These are phyloP conservation scores for Globisporangium orthogonon DNA, from an alignment of 352 stramenopile species.

Conservation along the genomic window DNA sequence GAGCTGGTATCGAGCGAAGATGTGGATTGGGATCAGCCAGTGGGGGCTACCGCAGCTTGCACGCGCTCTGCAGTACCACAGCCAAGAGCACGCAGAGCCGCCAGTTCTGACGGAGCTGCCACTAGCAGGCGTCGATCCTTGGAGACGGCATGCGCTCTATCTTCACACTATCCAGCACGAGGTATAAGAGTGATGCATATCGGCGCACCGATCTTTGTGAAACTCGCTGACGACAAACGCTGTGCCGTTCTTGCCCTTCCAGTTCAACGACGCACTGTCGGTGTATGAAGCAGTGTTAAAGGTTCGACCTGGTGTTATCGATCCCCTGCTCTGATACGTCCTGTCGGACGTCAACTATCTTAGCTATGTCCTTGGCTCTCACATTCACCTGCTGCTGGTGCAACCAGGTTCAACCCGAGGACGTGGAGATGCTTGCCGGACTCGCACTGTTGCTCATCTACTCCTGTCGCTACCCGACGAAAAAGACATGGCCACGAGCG, in stretches of 20 bases:
- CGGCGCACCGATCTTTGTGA: not conserved
- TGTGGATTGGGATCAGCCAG: conserved; percentile 41
- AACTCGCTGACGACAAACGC: not conserved
- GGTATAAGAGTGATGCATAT: not conserved
- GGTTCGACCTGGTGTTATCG: conserved; percentile 14
- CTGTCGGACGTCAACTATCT: not conserved
- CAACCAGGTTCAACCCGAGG: conserved; percentile 23
- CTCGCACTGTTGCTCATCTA: conserved; percentile 47
- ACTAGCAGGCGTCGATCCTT: conserved; percentile 16
- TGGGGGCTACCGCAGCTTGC: conserved; percentile 35
- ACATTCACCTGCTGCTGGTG: not conserved
- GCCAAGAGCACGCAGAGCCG: conserved; percentile 8
- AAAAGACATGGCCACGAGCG: conserved; percentile 43
- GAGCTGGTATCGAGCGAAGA: conserved; percentile 41
- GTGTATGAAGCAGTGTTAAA: conserved; percentile 51
- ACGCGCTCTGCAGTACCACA: conserved; percentile 35
- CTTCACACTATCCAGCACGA: conserved; percentile 38
- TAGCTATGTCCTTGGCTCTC: not conserved
- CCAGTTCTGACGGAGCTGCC: conserved; percentile 1
- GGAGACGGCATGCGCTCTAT: conserved; percentile 37
- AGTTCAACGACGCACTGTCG: conserved; percentile 46
- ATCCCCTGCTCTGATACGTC: not conserved
- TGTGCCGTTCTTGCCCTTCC: not conserved
- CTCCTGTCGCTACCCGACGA: conserved; percentile 52
- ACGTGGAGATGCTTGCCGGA: conserved; percentile 33